These are phyloP conservation scores for Eucalyptus pauciflora DNA, from an alignment of 345 rosid genomes.

Conservation along the genomic window DNA sequence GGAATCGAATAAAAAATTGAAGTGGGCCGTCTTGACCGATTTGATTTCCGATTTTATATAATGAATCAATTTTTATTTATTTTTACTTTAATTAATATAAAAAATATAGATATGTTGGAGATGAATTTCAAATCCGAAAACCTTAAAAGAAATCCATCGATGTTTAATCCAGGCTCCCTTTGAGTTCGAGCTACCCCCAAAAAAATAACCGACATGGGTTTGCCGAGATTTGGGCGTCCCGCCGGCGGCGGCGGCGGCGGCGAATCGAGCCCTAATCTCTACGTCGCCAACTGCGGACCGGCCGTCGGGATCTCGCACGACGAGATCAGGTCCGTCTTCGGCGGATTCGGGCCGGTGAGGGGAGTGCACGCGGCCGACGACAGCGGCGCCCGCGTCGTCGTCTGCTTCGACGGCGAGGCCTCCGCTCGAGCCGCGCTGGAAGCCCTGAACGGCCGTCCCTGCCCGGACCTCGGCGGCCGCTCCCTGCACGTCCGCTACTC, in stretches of 20 bases:
- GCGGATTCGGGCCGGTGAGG: conserved; percentile 47
- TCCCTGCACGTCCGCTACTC: conserved; percentile 69
- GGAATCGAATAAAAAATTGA: not conserved
- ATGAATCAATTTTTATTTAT: not conserved
- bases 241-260: conserved; percentile 1
- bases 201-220: not conserved
- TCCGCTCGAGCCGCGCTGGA: conserved; percentile 57
- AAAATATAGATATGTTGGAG: rapidly evolving
- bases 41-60: not conserved
- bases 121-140: not conserved
- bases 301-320: conserved; percentile 63
- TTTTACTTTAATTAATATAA: rapidly evolving
- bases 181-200: not conserved
- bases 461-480: conserved; percentile 57
- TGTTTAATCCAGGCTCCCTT: not conserved
- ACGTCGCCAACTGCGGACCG: conserved; percentile 93
- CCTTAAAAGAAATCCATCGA: not conserved
- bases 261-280: conserved; percentile 41
- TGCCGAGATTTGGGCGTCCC: conserved; percentile 48
- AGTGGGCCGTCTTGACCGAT: rapidly evolving
- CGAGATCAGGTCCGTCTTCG: conserved; percentile 39
- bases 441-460: conserved; percentile 40
- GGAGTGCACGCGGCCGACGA: conserved; percentile 84
- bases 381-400: conserved; percentile 76
- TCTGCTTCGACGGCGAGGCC: conserved; percentile 30